Evolutionary conservation across 768 basidiomycete species (phyloP).

Genomic region (Boletus fagicola): DNA sequence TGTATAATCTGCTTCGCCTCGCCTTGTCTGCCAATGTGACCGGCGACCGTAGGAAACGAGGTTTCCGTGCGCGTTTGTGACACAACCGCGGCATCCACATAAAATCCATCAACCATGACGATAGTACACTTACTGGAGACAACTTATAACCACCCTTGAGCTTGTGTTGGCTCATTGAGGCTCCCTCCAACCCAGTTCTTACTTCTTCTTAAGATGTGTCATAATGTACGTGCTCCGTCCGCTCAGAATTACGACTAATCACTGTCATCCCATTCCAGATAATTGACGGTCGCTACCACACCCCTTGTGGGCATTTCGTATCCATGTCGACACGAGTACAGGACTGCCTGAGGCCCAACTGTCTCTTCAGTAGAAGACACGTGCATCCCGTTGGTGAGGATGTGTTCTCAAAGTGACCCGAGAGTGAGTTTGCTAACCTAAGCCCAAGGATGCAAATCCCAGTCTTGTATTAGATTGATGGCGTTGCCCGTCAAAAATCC

Average conservation of each 20-base stretch:
- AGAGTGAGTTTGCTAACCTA: conserved; percentile 14
- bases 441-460: conserved; percentile 51
- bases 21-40: conserved; percentile 33
- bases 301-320: conserved; percentile 67
- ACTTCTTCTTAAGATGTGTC: conserved; percentile 52
- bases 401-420: background rate
- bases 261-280: conserved; percentile 42
- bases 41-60: conserved; percentile 37
- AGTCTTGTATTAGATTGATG: conserved; percentile 63
- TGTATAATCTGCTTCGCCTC: conserved; percentile 38
- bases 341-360: conserved; percentile 63
- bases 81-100: conserved; percentile 32
- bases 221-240: conserved; percentile 53
- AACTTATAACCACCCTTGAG: conserved; percentile 20
- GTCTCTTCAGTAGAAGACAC: conserved; percentile 71
- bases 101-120: conserved; percentile 23
- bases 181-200: conserved; percentile 18
- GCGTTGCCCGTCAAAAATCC: conserved; percentile 64
- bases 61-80: conserved; percentile 39
- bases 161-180: conserved; percentile 9
- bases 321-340: conserved; percentile 67
- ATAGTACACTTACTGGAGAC: conserved; percentile 14
- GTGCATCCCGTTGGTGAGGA: conserved; percentile 50
- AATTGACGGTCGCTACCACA: conserved; percentile 74
- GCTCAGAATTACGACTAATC: background rate